phyloP scores from a whole-genome alignment of 164 flowering plant species.

The Tetrastigma voinierianum region DNA sequence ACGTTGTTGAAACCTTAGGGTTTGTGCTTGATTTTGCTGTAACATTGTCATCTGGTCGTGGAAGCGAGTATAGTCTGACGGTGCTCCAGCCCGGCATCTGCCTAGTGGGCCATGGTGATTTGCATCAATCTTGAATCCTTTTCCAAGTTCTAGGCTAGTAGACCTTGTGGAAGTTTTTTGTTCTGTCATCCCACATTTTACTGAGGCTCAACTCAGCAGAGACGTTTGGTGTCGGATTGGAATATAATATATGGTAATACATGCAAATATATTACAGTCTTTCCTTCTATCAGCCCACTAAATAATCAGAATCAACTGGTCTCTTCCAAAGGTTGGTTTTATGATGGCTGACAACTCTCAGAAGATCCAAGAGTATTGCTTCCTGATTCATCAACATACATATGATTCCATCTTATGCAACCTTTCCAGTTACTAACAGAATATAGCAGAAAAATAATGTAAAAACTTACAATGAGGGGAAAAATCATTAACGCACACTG shows the following conservation, averaged over 20 bases:
- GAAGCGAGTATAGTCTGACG: conserved; percentile 18
- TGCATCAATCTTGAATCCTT: neutral
- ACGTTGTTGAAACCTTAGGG: neutral
- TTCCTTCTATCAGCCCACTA: no score
- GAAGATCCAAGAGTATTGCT: conserved; percentile 85
- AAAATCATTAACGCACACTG: no score
- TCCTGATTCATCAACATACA: conserved; percentile 59
- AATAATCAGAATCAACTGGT: no score
- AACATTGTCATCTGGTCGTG: conserved; percentile 13
- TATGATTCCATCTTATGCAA: no score
- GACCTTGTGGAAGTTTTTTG: conserved; percentile 26
- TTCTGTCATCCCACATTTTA: conserved; percentile 48
- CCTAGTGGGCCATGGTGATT: conserved; percentile 18
- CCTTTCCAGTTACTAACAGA: no score
- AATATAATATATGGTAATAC: no score
- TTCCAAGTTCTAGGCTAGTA: conserved; percentile 1
- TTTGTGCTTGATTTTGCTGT: conserved; percentile 2
- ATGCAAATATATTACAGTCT: no score
- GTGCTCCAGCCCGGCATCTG: conserved; percentile 13
- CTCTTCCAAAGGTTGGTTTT: conserved; percentile 84
- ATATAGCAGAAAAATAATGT: no score
- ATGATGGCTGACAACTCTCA: conserved; percentile 94
- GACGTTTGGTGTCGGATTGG: no score
- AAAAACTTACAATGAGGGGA: no score
- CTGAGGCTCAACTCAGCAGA: conserved; percentile 58